These are phyloP conservation scores for Monilinia vaccinii-corymbosi DNA, from an alignment of 2,329 filamentous ascomycete genomes.

Conservation along the genomic window DNA sequence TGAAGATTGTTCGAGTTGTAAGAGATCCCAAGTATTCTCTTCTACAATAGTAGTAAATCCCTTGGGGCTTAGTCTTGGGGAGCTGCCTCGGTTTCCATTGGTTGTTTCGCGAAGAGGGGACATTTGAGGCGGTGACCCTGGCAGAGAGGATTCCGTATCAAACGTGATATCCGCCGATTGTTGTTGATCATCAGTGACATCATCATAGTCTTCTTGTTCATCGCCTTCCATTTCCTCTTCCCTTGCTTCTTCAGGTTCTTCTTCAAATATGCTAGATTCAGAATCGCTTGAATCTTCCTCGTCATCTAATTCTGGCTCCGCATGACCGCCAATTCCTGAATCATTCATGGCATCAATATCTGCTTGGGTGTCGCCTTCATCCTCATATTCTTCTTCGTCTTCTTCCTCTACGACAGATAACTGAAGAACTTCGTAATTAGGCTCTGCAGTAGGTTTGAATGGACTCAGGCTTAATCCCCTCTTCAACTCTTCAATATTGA, in stretches of 20 bases:
- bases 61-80: constrained; percentile 26
- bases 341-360: constrained; percentile 30
- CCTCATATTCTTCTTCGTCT: constrained; percentile 15
- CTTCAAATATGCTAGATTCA: constrained; percentile 39
- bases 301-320: constrained; percentile 24
- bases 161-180: constrained; percentile 20
- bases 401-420: constrained; percentile 19
- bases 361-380: constrained; percentile 28
- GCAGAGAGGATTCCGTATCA: constrained; percentile 21
- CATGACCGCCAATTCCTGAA: constrained; percentile 14
- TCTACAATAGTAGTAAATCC: constrained; percentile 40
- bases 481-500: constrained; percentile 59
- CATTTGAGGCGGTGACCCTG: constrained; percentile 27
- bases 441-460: constrained; percentile 43
- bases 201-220: constrained; percentile 27
- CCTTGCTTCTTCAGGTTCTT: constrained; percentile 33
- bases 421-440: constrained; percentile 35
- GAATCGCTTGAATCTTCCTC: constrained; percentile 18
- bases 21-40: constrained; percentile 39
- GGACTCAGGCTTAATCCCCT: constrained; percentile 58
- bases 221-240: constrained; percentile 23
- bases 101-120: constrained; percentile 37
- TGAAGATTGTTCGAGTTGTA: constrained; percentile 30
- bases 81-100: constrained; percentile 19
- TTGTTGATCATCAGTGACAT: constrained; percentile 21